A percentile compares a stretch with the other conserved stretches of the same genome.
Conservation (phyloP, 371 early-diverging fungal genomes). For the Fennellomyces sp. region DNA sequence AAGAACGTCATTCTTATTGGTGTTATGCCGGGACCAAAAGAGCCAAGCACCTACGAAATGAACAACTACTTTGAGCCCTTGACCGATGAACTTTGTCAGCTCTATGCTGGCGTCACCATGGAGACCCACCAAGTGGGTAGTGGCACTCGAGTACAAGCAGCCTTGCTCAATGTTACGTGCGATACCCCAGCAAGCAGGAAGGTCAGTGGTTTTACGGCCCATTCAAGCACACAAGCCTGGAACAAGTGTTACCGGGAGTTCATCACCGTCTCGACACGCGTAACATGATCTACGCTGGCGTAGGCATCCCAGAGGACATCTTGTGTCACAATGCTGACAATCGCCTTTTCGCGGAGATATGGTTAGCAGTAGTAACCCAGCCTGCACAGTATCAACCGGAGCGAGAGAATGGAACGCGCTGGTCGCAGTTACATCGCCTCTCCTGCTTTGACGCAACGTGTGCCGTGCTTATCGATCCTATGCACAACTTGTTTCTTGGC, state of each 20-base stretch:
- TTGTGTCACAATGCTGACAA: not conserved
- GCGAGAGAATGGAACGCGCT: conserved; percentile 2
- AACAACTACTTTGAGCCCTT: conserved; percentile 16
- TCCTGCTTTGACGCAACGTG: conserved; percentile 12
- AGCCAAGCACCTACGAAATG: conserved; percentile 9
- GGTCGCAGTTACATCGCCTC: conserved; percentile 7
- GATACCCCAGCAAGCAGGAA: conserved; percentile 16
- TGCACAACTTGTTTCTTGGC: conserved; percentile 16
- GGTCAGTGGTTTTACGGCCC: conserved; percentile 10
- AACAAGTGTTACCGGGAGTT: conserved; percentile 5
- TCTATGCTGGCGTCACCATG: conserved; percentile 12
- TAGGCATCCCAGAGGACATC: not conserved
- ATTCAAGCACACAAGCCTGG: conserved; percentile 4
- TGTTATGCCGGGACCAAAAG: conserved; percentile 16
- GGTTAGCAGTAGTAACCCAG: not conserved
- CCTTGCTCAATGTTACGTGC: conserved; percentile 6
- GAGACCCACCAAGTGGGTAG: not conserved
- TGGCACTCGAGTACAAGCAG: conserved; percentile 7
- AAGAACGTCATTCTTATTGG: conserved; percentile 17
- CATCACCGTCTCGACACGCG: not conserved
- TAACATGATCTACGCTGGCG: too few species aligned
- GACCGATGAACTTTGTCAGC: conserved; percentile 5
- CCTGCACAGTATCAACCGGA: not conserved
- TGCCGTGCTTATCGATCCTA: conserved; percentile 8
- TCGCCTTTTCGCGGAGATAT: not conserved